phyloP scores from a whole-genome alignment of 2,329 filamentous ascomycete genomes.

The Alternaria angustiovoidea region DNA sequence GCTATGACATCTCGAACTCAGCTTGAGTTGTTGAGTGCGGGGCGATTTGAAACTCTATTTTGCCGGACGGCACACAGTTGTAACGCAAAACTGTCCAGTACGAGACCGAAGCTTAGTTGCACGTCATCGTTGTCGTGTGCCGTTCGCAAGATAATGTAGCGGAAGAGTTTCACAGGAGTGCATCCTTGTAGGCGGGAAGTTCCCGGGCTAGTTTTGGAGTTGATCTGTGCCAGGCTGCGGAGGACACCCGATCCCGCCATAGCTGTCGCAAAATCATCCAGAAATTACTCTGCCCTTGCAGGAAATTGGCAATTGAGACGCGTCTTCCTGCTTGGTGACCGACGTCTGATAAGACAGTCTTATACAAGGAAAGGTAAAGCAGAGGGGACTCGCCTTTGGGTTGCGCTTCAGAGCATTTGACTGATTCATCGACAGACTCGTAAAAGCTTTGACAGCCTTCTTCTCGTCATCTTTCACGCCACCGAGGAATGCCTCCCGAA shows the following conservation, averaged over 20 bases:
- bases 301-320: background rate
- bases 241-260: constrained; percentile 4
- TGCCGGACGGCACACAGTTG: constrained; percentile 8
- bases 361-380: constrained; percentile 13
- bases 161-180: background rate
- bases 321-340: background rate
- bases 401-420: constrained; percentile 82
- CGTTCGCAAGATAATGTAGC: constrained; percentile 1
- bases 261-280: background rate
- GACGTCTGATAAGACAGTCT: background rate
- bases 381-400: constrained; percentile 72
- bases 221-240: constrained; percentile 8
- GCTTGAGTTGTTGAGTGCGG: constrained; percentile 11
- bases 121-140: background rate
- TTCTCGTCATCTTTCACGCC: constrained; percentile 63
- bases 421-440: constrained; percentile 64
- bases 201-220: constrained; percentile 2
- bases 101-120: constrained; percentile 2
- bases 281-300: background rate
- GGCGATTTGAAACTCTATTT: constrained; percentile 13
- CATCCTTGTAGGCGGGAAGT: constrained; percentile 6
- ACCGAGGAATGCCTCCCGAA: constrained; percentile 72
- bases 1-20: constrained; percentile 2
- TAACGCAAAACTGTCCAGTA: constrained; percentile 13
- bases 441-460: constrained; percentile 73